These are phyloP conservation scores for Eudorina sp. DNA, from an alignment of 139 green algal genomes.

Conservation along the genomic window DNA sequence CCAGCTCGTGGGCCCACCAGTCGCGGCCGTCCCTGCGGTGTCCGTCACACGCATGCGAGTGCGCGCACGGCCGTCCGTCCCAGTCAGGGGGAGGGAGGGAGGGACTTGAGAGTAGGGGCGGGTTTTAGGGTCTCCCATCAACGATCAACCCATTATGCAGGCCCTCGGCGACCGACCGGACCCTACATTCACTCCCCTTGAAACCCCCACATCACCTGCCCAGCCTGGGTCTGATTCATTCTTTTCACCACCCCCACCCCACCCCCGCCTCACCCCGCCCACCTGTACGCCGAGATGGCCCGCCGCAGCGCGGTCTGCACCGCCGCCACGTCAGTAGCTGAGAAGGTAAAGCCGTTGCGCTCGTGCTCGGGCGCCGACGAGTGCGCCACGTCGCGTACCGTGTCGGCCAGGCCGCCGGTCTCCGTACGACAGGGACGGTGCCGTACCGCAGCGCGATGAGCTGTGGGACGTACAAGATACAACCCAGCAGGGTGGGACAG, in stretches of 20 bases:
- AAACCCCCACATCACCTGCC: too few relatives aligned
- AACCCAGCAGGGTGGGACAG: too few relatives aligned
- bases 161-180: too few relatives aligned
- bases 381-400: slow-evolving; percentile 80
- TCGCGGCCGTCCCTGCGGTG: slow-evolving; percentile 46
- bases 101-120: too few relatives aligned
- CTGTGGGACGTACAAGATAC: slow-evolving; percentile 40
- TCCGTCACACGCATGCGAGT: background rate
- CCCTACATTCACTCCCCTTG: too few relatives aligned
- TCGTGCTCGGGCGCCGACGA: slow-evolving; percentile 26
- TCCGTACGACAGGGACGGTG: slow-evolving; percentile 51
- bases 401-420: slow-evolving; percentile 84
- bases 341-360: slow-evolving; percentile 89
- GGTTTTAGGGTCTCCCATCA: too few relatives aligned
- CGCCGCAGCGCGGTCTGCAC: slow-evolving; percentile 77
- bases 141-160: too few relatives aligned
- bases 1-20: slow-evolving; percentile 64
- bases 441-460: slow-evolving; percentile 79
- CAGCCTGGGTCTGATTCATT: too few relatives aligned
- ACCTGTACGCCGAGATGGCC: slow-evolving; percentile 68
- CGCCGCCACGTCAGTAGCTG: slow-evolving; percentile 71
- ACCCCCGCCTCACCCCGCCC: too few relatives aligned
- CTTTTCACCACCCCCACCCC: too few relatives aligned
- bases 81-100: background rate
- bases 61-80: too few relatives aligned